Evolutionary conservation across 257 asterid genomes (phyloP).

Genomic region (Henckelia pumila): DNA sequence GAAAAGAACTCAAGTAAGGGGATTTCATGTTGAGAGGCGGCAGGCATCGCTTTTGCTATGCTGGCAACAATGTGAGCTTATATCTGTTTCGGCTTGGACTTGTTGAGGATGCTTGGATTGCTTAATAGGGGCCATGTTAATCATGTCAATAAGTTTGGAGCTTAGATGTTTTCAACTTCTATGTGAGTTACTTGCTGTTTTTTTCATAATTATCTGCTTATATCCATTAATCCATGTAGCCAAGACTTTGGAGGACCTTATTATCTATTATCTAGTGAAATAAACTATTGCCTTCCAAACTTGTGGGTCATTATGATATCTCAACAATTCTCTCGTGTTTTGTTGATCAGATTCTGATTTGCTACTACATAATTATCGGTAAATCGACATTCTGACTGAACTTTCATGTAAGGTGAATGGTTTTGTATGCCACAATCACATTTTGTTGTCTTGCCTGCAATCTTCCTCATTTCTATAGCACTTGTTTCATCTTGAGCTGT

Average conservation of each 20-base stretch:
- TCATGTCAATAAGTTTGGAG: slow-evolving; percentile 21
- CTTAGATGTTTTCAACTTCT: slow-evolving; percentile 24
- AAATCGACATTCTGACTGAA: neutral
- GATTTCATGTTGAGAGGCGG: slow-evolving; percentile 47
- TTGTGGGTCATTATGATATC: neutral
- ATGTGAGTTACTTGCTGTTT: slow-evolving; percentile 23
- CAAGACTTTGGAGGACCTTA: slow-evolving; percentile 11
- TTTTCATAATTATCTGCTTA: slow-evolving; percentile 22
- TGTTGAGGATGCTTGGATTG: slow-evolving; percentile 34
- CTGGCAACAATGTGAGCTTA: slow-evolving; percentile 48
- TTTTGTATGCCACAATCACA: neutral
- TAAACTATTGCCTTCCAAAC: neutral
- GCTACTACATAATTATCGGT: neutral
- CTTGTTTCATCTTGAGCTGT: neutral
- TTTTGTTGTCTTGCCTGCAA: neutral
- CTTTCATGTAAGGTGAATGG: neutral
- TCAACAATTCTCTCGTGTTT: neutral
- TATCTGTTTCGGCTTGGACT: slow-evolving; percentile 49
- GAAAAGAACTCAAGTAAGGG: slow-evolving; percentile 39
- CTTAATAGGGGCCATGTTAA: slow-evolving; percentile 24
- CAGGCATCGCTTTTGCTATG: slow-evolving; percentile 43
- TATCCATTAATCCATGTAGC: slow-evolving; percentile 3
- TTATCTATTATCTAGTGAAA: slow-evolving; percentile 2
- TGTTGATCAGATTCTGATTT: neutral
- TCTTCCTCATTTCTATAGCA: neutral